Conservation (phyloP, 768 basidiomycete species). For the Pisolithus microcarpus region DNA sequence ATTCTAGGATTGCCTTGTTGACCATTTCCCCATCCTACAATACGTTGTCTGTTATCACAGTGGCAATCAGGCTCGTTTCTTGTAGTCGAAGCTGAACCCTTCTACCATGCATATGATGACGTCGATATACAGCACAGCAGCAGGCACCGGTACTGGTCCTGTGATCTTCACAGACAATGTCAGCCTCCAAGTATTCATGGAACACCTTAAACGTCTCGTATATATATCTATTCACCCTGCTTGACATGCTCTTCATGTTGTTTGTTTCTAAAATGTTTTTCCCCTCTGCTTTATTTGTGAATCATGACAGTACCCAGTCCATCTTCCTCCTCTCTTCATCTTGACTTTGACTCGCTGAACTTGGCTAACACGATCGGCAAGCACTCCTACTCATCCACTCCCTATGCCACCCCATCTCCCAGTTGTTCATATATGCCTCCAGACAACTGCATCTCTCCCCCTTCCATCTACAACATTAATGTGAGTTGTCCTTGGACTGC, state of each 20-base stretch:
- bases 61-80: slow-evolving; percentile 94
- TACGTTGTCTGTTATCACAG: slow-evolving; percentile 82
- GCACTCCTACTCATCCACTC: slow-evolving; percentile 50
- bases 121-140: too few relatives aligned
- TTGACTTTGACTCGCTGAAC: slow-evolving; percentile 58
- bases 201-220: slow-evolving; percentile 89
- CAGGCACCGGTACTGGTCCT: too few relatives aligned
- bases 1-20: too few relatives aligned
- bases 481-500: slow-evolving; percentile 59
- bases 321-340: slow-evolving; percentile 47
- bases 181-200: slow-evolving; percentile 96
- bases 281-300: too few relatives aligned
- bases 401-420: slow-evolving; percentile 46
- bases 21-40: slow-evolving; percentile 96
- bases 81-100: slow-evolving; percentile 61
- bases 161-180: slow-evolving; percentile 75
- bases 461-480: slow-evolving; percentile 60
- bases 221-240: slow-evolving; percentile 19
- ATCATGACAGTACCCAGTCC: slow-evolving; percentile 41
- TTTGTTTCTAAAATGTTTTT: neutral
- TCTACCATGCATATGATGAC: too few relatives aligned
- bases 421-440: slow-evolving; percentile 64
- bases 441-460: slow-evolving; percentile 63
- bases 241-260: neutral
- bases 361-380: slow-evolving; percentile 49